A percentile compares a stretch with the other conserved stretches of the same genome.
These are phyloP conservation scores for Fusarium lateritium DNA, from an alignment of 2,329 filamentous ascomycete genomes.

Conservation along the genomic window DNA sequence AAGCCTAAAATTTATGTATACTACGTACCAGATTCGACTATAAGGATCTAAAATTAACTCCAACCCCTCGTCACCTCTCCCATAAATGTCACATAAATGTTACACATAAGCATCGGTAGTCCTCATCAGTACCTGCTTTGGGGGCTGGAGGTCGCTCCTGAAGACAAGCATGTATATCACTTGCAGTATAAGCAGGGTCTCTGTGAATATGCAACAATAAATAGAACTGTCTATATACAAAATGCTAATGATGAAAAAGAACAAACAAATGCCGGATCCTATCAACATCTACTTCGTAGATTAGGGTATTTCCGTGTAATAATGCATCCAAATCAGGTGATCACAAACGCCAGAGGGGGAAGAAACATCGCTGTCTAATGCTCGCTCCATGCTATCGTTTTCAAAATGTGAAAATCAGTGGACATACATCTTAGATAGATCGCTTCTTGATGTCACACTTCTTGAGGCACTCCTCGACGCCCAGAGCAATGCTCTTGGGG, in stretches of 20 bases:
- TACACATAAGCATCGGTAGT: too few species aligned
- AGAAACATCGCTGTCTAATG: slow-evolving; percentile 3
- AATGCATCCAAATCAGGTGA: neutral
- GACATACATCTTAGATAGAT: slow-evolving; percentile 33
- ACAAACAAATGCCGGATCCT: slow-evolving; percentile 4
- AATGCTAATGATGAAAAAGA: neutral
- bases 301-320: slow-evolving; percentile 19
- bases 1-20: slow-evolving; percentile 4
- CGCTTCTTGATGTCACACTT: slow-evolving; percentile 58
- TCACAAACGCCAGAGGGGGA: slow-evolving; percentile 21
- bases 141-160: neutral
- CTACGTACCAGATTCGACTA: neutral
- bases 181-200: neutral
- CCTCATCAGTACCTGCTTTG: too few species aligned
- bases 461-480: slow-evolving; percentile 66
- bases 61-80: neutral
- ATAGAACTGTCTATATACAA: neutral
- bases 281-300: slow-evolving; percentile 3
- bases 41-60: neutral
- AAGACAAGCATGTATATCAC: neutral
- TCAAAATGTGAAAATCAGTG: neutral
- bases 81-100: neutral
- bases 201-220: neutral
- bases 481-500: slow-evolving; percentile 65
- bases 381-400: neutral